Conservation (phyloP, 176 grass and related monocot species). For the Pontederia paniculata region DNA sequence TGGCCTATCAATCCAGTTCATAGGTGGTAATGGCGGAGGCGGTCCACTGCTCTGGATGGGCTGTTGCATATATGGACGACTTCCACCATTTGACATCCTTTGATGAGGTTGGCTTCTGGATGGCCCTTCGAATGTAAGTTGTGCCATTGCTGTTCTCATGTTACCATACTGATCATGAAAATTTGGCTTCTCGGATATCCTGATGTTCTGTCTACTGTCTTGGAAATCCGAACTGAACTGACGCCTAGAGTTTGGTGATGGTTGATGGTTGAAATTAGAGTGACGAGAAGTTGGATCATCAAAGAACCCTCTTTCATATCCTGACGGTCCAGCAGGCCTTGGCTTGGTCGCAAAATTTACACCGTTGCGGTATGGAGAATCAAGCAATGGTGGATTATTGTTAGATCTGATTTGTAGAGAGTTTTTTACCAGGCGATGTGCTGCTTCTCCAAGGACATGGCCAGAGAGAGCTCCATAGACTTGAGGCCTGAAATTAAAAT, state of each 20-base stretch:
- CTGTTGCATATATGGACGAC: slow-evolving; percentile 26
- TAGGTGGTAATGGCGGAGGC: slow-evolving; percentile 43
- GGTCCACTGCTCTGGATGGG: slow-evolving; percentile 33
- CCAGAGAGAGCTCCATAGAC: slow-evolving; percentile 76
- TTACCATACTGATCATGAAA: slow-evolving; percentile 16
- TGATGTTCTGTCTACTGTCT: slow-evolving; percentile 35
- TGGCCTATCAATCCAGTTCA: slow-evolving; percentile 76
- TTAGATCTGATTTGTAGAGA: slow-evolving; percentile 71
- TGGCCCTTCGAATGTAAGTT: slow-evolving; percentile 42
- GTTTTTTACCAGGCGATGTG: slow-evolving; percentile 90
- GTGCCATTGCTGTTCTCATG: slow-evolving; percentile 48
- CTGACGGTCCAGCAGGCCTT: slow-evolving; percentile 49
- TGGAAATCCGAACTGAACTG: slow-evolving; percentile 41
- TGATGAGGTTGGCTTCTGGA: slow-evolving; percentile 28
- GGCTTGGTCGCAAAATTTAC: slow-evolving; percentile 32
- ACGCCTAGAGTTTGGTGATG: slow-evolving; percentile 40
- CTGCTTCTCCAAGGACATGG: slow-evolving; percentile 67
- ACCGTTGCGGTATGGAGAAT: slow-evolving; percentile 41
- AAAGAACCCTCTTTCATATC: slow-evolving; percentile 60
- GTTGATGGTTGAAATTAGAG: slow-evolving; percentile 15
- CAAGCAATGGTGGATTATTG: slow-evolving; percentile 46
- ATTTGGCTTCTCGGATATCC: slow-evolving; percentile 40
- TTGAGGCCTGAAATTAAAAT: slow-evolving; percentile 47
- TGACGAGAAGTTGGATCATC: slow-evolving; percentile 24
- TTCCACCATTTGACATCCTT: slow-evolving; percentile 31